A percentile compares a stretch with the other conserved stretches of the same genome.
Conservation (phyloP, 2,329 filamentous ascomycete genomes). For the Colletotrichum viniferum region DNA sequence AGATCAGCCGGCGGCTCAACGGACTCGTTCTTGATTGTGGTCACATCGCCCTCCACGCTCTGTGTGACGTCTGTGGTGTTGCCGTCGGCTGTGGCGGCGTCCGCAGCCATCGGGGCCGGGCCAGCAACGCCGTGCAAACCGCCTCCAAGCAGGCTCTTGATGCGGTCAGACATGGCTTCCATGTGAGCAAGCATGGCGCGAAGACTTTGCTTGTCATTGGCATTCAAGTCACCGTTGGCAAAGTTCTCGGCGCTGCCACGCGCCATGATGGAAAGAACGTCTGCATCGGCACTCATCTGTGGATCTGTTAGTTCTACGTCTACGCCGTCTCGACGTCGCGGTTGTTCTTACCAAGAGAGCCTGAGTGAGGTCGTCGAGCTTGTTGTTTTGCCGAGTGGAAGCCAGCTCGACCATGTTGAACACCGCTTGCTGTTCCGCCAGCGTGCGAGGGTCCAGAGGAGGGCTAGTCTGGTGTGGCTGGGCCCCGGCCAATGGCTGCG, state of each 20-base stretch:
- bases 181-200: conserved; percentile 53
- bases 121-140: not conserved
- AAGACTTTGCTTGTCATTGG: conserved; percentile 49
- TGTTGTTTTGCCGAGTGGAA: conserved; percentile 49
- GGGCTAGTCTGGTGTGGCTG: conserved; percentile 20
- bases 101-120: not conserved
- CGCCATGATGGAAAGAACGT: conserved; percentile 54
- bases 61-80: not conserved
- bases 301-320: conserved; percentile 20
- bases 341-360: conserved; percentile 62
- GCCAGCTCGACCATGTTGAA: conserved; percentile 66
- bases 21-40: conserved; percentile 13
- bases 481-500: conserved; percentile 17
- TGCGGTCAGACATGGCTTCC: conserved; percentile 46
- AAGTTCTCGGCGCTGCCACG: conserved; percentile 49
- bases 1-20: conserved; percentile 16
- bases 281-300: conserved; percentile 49
- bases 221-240: conserved; percentile 40
- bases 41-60: not conserved
- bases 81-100: conserved; percentile 6
- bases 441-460: conserved; percentile 46
- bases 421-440: conserved; percentile 70
- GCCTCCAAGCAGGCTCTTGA: conserved; percentile 43
- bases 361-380: conserved; percentile 59
- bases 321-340: not conserved